Conservation (phyloP, 805 yeast species). For the Candida golubevii region DNA sequence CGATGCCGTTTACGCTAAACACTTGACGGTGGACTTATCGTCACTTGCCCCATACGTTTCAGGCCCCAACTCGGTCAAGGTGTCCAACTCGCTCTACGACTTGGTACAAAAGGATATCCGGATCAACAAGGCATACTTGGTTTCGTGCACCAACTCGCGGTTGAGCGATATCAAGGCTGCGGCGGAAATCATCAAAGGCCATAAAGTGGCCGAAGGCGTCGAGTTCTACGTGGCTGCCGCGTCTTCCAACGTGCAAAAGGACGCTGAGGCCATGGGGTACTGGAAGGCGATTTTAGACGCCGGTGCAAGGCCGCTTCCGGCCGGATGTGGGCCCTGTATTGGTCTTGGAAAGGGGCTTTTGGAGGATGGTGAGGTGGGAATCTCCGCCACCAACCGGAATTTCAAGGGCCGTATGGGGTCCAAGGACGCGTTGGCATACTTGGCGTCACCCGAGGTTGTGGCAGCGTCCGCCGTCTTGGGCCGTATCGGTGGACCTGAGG, state of each 20-base stretch:
- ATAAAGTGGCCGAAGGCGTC: slow-evolving; percentile 81
- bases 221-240: slow-evolving; percentile 98
- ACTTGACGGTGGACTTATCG: slow-evolving; percentile 71
- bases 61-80: slow-evolving; percentile 97
- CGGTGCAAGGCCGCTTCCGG: slow-evolving; percentile 92
- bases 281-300: slow-evolving; percentile 89
- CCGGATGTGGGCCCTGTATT: slow-evolving; percentile 99
- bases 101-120: slow-evolving; percentile 68
- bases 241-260: slow-evolving; percentile 85
- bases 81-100: slow-evolving; percentile 73
- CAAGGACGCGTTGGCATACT: slow-evolving; percentile 89
- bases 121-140: slow-evolving; percentile 91
- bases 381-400: slow-evolving; percentile 96
- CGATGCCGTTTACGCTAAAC: slow-evolving; percentile 87
- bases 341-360: slow-evolving; percentile 93
- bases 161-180: slow-evolving; percentile 92
- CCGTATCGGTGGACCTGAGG: slow-evolving; percentile 88
- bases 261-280: slow-evolving; percentile 87
- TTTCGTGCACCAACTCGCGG: slow-evolving; percentile 96
- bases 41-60: slow-evolving; percentile 85
- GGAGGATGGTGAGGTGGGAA: slow-evolving; percentile 96
- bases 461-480: slow-evolving; percentile 98
- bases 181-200: slow-evolving; percentile 79
- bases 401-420: slow-evolving; percentile 99
- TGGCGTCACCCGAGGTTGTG: slow-evolving; percentile 96